Base-by-base conservation (phyloP, 2,329 filamentous ascomycete genomes). In the Paraconiothyrium sp. region DNA sequence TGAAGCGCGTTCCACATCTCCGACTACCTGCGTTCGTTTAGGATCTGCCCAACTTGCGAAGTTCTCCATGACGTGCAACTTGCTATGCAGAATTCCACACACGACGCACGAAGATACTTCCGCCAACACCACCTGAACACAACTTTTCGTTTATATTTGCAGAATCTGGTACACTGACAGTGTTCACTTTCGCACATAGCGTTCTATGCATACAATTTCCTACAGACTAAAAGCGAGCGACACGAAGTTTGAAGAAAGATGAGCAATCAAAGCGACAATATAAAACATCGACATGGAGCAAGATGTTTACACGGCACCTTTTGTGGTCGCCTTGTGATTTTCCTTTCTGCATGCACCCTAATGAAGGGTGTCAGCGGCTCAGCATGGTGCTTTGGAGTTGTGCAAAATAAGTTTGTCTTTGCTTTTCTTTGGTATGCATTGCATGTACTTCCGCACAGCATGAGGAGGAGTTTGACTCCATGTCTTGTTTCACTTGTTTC, bases 401-500 rank as follows among this genome's bases (percentile, higher is more conserved):
- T 39, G 30, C 20, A 41, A 55, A 55, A 44, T 34, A 7, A 46
- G 20, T 22, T 46, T 55, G n/a, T 46, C 27, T 34, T n/a, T 34
- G 13, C 4, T 43, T 43, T 22, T 34, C 24, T 34, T 34, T 22
- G 52, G 52, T 55, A 55, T 27, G 39, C 39, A 44, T 55, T 55
- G 39, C 52, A 55, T 55, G 52, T 34, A 24, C 22, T 35, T 16
- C 35, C 46, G 39, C 52, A 55, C 52, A 55, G 52, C 52, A 55
- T 55, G 52, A 39, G 39, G 22, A 32, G 52, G 49, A 52, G 52
- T 46, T 55, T 46, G 27, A 35, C 24, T 24, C 24, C 52, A 34
- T 27, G 20, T 54, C 35, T 27, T 39, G 10, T 46, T 44, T 46
- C 30, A 20, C n/a, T 46, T 46, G 43, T 46, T 44, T 55, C 30